Evolutionary conservation across 345 rosid genomes (phyloP).

Genomic region (Psidium guajava): DNA sequence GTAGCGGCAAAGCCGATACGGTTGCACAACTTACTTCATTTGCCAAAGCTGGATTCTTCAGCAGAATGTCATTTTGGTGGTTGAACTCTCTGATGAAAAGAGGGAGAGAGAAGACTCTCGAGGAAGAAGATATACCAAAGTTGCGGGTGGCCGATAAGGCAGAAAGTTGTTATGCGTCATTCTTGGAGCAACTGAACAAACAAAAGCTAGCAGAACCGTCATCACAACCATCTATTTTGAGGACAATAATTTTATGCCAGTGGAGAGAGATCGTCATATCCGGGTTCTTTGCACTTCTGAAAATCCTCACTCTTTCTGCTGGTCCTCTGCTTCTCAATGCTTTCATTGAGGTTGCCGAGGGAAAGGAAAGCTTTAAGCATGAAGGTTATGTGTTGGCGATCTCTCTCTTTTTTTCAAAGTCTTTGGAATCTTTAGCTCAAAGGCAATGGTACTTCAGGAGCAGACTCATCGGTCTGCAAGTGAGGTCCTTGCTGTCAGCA

Average conservation of each 20-base stretch:
- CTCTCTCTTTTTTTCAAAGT: constrained; percentile 48
- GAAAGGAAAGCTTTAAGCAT: constrained; percentile 42
- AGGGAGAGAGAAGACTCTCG: constrained; percentile 61
- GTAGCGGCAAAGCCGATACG: constrained; percentile 7
- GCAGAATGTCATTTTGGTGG: constrained; percentile 84
- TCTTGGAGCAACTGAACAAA: constrained; percentile 38
- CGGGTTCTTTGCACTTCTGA: constrained; percentile 75
- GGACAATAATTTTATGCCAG: constrained; percentile 48
- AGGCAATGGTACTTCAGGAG: constrained; percentile 91
- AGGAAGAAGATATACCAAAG: constrained; percentile 57
- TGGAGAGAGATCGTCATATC: constrained; percentile 58
- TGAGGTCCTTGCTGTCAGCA: constrained; percentile 72
- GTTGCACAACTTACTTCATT: constrained; percentile 25
- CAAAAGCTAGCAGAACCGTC: constrained; percentile 31
- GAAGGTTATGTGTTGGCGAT: constrained; percentile 72
- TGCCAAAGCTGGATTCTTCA: constrained; percentile 55
- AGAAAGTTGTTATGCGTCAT: constrained; percentile 52
- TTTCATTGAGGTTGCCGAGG: constrained; percentile 86
- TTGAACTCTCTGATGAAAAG: constrained; percentile 58
- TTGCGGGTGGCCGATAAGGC: constrained; percentile 54
- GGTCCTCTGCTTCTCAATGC: constrained; percentile 87
- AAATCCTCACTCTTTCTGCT: constrained; percentile 59
- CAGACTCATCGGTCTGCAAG: constrained; percentile 68
- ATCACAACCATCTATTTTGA: constrained; percentile 42
- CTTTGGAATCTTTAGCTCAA: constrained; percentile 70